phyloP scores from a whole-genome alignment of 169 alveolate species.

The Plasmodium vinckei region DNA sequence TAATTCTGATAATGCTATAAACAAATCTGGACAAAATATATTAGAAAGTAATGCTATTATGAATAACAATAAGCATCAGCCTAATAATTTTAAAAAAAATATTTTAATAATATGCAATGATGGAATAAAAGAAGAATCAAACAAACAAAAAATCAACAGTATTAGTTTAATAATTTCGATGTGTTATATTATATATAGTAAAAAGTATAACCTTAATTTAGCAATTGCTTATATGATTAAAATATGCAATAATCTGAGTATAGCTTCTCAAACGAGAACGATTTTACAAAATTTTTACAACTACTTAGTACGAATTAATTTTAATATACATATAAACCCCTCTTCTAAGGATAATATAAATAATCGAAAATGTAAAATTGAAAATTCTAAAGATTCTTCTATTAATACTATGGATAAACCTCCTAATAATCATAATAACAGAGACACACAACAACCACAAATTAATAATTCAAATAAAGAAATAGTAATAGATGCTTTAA shows the following conservation, averaged over 20 bases:
- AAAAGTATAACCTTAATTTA: constrained; percentile 29
- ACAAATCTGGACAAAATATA: neutral
- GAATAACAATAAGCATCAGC: too few relatives aligned
- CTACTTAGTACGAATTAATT: constrained; percentile 27
- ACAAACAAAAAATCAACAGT: constrained; percentile 19
- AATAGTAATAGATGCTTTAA: too few relatives aligned
- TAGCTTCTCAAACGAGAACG: constrained; percentile 19
- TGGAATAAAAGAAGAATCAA: constrained; percentile 28
- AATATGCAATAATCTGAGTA: constrained; percentile 35
- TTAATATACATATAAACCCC: constrained; percentile 1
- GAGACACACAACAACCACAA: too few relatives aligned
- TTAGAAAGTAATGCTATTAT: too few relatives aligned
- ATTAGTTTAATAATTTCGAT: constrained; percentile 63
- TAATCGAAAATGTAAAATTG: too few relatives aligned
- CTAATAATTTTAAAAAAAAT: neutral
- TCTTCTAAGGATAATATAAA: neutral
- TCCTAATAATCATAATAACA: too few relatives aligned
- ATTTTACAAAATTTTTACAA: constrained; percentile 31
- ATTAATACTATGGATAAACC: too few relatives aligned
- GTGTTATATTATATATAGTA: constrained; percentile 70
- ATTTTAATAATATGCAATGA: constrained; percentile 59
- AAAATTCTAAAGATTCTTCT: too few relatives aligned
- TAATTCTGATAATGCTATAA: neutral
- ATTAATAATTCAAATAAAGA: too few relatives aligned
- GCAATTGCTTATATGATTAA: constrained; percentile 24